Evolutionary conservation across 208 protist species (phyloP).

Genomic region (Trypanosoma theileri): DNA sequence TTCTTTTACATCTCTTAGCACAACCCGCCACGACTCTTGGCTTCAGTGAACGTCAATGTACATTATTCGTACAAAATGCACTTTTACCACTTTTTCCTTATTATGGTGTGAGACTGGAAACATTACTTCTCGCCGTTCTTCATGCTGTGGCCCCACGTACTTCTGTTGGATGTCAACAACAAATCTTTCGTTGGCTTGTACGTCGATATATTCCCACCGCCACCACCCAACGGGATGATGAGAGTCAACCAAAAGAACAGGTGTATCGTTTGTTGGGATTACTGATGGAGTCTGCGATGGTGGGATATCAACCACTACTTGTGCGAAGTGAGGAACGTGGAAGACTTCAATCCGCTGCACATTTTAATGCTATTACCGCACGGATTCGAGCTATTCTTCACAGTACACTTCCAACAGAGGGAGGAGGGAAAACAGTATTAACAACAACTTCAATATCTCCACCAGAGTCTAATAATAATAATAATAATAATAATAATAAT

Average conservation of each 20-base stretch:
- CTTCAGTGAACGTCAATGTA: conserved; percentile 29
- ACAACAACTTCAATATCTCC: background rate
- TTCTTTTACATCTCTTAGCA: conserved; percentile 64
- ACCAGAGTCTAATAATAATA: too few relatives aligned
- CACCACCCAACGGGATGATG: conserved; percentile 32
- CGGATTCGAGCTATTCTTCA: conserved; percentile 12
- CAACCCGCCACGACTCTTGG: conserved; percentile 62
- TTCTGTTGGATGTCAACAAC: conserved; percentile 22
- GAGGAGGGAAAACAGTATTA: background rate
- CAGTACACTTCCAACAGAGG: background rate
- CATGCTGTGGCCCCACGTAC: conserved; percentile 36
- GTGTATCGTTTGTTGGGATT: conserved; percentile 30
- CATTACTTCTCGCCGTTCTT: conserved; percentile 48
- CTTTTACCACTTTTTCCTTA: conserved; percentile 40
- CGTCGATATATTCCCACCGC: conserved; percentile 23
- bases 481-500: too few relatives aligned
- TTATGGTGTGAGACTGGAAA: conserved; percentile 42
- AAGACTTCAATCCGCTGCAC: conserved; percentile 18
- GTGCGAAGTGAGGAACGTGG: conserved; percentile 17
- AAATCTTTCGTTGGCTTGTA: conserved; percentile 32
- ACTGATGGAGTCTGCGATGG: conserved; percentile 26
- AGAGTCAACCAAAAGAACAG: conserved; percentile 28
- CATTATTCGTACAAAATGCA: conserved; percentile 37
- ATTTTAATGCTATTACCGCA: conserved; percentile 23
- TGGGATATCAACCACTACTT: conserved; percentile 25